A percentile compares a stretch with the other conserved stretches of the same genome.
Evolutionary conservation across 495 filamentous ascomycete genomes (phyloP).

Genomic region (Bryoglossum gracile): DNA sequence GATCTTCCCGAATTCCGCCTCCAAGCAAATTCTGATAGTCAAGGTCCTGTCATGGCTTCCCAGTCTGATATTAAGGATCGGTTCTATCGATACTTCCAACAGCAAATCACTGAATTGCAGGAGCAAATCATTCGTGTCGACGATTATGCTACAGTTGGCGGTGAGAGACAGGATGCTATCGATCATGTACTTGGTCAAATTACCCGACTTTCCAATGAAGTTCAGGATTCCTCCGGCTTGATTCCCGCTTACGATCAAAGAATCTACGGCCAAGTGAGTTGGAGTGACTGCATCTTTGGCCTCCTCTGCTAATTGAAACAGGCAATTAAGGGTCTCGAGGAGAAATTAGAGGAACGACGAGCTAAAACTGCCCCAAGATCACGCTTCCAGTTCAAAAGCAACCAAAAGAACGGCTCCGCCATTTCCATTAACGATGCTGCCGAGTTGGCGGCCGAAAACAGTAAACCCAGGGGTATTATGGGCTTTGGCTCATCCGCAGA

Average conservation of each 20-base stretch:
- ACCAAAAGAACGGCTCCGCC: constrained; percentile 47
- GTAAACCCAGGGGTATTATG: constrained; percentile 29
- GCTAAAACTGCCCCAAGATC: constrained; percentile 52
- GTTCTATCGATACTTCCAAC: constrained; percentile 75
- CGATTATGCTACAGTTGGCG: constrained; percentile 42
- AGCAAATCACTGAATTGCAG: constrained; percentile 53
- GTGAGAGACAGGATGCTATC: constrained; percentile 55
- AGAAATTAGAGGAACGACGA: constrained; percentile 54
- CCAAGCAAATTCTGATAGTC: no score
- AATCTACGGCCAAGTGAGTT: constrained; percentile 58
- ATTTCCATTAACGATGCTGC: constrained; percentile 51
- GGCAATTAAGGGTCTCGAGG: constrained; percentile 61
- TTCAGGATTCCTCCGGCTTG: constrained; percentile 60
- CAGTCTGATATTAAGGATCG: constrained; percentile 52
- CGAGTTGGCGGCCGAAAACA: constrained; percentile 40
- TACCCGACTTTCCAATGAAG: constrained; percentile 55
- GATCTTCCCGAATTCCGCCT: no score
- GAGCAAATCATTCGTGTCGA: constrained; percentile 52
- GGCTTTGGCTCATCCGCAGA: constrained; percentile 34
- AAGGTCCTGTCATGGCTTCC: no score
- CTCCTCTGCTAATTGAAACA: constrained; percentile 25
- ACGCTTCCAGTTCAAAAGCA: constrained; percentile 68
- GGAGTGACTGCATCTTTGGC: neutral
- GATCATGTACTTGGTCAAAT: constrained; percentile 63
- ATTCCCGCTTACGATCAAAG: constrained; percentile 73